Conservation (phyloP, 2,329 filamentous ascomycete genomes). For the Talaromyces pinophilus region DNA sequence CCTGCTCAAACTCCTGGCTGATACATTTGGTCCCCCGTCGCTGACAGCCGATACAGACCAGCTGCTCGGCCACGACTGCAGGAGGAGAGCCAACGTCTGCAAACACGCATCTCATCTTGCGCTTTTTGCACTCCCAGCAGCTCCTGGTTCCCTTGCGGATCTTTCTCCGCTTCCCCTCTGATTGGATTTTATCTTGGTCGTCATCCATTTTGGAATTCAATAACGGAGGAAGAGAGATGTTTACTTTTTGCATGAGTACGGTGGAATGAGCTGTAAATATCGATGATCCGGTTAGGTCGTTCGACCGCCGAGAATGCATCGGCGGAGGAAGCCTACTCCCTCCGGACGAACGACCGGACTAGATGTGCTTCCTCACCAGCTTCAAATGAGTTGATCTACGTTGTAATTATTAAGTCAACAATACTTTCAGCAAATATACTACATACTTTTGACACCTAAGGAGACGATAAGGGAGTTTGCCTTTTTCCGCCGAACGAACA, state of each 20-base stretch:
- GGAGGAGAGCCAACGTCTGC: background rate
- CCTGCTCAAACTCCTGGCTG: constrained; percentile 48
- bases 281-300: background rate
- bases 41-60: constrained; percentile 25
- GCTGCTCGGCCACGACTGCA: background rate
- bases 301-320: background rate
- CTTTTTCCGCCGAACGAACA: background rate
- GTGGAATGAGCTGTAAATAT: background rate
- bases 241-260: background rate
- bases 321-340: background rate
- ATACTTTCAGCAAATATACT: background rate
- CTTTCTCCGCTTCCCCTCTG: constrained; percentile 21
- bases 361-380: background rate
- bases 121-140: constrained; percentile 20
- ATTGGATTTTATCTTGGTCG: background rate
- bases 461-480: too few species aligned
- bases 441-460: background rate
- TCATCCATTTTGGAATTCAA: background rate
- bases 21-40: constrained; percentile 40
- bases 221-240: background rate
- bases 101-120: constrained; percentile 14
- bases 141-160: constrained; percentile 23
- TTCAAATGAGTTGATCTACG: background rate
- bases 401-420: too few species aligned
- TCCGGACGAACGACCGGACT: background rate